Percentiles rank a stretch among this genome's conserved stretches.
These are phyloP conservation scores for Gaeumannomyces sp. DNA, from an alignment of 2,329 filamentous ascomycete species.

Conservation along the genomic window DNA sequence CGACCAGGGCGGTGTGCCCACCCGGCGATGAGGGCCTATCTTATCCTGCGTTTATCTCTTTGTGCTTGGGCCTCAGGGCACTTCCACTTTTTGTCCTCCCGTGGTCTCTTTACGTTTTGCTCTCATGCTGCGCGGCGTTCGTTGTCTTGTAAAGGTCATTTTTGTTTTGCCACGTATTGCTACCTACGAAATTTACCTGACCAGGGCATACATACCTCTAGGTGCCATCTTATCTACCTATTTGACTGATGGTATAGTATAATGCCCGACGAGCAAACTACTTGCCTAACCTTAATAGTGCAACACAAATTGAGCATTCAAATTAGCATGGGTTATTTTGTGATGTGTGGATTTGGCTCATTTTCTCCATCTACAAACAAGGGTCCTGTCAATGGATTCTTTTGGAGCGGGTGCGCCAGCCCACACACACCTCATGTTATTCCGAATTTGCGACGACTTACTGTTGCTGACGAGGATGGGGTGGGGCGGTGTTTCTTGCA, in stretches of 20 bases:
- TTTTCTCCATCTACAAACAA: background rate
- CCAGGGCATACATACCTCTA: background rate
- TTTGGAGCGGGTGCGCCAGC: background rate
- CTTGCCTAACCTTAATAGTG: background rate
- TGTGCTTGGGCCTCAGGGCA: background rate
- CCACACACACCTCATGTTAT: background rate
- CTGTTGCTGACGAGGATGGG: background rate
- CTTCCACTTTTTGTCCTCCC: background rate
- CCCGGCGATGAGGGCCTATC: conserved; percentile 1
- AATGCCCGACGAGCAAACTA: background rate
- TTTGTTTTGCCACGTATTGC: background rate
- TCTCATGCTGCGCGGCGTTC: background rate
- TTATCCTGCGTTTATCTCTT: background rate
- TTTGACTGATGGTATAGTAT: background rate
- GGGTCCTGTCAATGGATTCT: background rate
- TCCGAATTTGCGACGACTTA: background rate
- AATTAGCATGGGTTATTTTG: too few species aligned
- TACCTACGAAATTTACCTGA: background rate
- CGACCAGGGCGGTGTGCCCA: conserved; percentile 6
- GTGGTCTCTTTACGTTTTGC: background rate
- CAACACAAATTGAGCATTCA: too few species aligned
- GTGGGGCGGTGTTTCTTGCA: background rate
- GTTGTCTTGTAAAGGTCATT: background rate
- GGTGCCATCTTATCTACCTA: background rate
- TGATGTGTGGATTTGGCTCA: too few species aligned